Base-by-base conservation (phyloP, 768 basidiomycete genomes). In the Tephrocybe sp. region DNA sequence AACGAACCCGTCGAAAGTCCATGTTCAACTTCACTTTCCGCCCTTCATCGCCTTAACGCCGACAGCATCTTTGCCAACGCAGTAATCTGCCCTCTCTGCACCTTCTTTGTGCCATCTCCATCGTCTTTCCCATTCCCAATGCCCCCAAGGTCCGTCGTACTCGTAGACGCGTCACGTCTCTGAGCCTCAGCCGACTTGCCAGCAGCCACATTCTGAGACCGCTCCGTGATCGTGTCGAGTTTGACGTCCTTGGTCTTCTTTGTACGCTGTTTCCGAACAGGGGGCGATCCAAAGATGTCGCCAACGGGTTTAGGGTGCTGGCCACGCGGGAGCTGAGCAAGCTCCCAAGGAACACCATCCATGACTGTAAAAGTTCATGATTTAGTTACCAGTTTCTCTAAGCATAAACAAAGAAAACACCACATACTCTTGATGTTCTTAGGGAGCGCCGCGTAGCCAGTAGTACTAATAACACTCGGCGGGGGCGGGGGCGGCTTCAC, bases 31-130 rank as follows among this genome's bases (percentile, higher is more conserved):
- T 21, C n/a, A n/a, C n/a, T n/a, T n/a, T n/a, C n/a, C 42, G 34
- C 30, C 31, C 36, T 43, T 77, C 64, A 88, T 61, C 84, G 84
- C 61, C 87, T 77, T 69, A 90, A 68, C 44, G 87, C 87, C 49
- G 85, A 90, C 51, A 94, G 73, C 89, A 95, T 91, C 84, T 94
- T 94, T 50, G 92, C 92, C 60, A 95, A 75, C 34, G 89, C 81
- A 60, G 86, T 85, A 71, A 93, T 93, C 75, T 94, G 92, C 40
- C 87, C 89, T 69, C 86, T 92, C 73, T 91, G 86, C 61, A 89
- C 86, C 72, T 88, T 92, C 78, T 89, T 80, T 41, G 70, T 69
- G 41, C 76, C 73, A 27, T 79, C 76, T 49, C 69, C 64, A 18
- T 73, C 76, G 47, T 77, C 80, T 44, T 74, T 74, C 38, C 67